Base-by-base conservation (phyloP, 345 rosid species). In the Citrus trifoliata region DNA sequence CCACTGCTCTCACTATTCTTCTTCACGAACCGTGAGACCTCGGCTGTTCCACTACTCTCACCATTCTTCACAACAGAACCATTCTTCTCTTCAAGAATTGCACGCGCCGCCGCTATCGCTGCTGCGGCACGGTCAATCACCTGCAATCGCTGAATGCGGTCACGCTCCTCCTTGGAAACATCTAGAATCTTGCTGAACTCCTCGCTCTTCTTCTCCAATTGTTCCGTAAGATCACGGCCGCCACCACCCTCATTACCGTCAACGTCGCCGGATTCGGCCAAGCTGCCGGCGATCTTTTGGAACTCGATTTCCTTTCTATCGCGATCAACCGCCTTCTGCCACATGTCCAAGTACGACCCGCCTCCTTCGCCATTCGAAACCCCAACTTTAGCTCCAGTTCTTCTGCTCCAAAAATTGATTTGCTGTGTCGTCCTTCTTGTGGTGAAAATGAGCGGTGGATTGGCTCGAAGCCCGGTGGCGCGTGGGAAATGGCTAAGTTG, bases 111-210 rank as follows among this genome's bases (percentile, higher is more conserved):
- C 1, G 97, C 88, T 24, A 95, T 92, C 0, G 98, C 95, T 0
- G 98, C 97, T 0, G 93, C 94, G 0, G 97, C 98, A 0, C 98
- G 95, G 83, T 95, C 98, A 7, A 95, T 79, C 38, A 95, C 97
- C 86, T 93, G 98, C 89, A 90, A 78, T 63, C 91, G 74, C 88
- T 91, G 98, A 81, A 87, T 81, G 70, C 94, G 88, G 79, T 95
- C 97, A 61, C 98, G 88, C 78, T 95, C 95, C 46, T 95, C 95
- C 51, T 64, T 86, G 0, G 95, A 85, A 66, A 88, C 90, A 6
- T 92, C 89, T 27, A 95, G 78, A 24, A 95, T 89, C 90, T 86
- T 95, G 81, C 78, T 46, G 61, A 95, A 95, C 71, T 93, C 97
- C 83, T 83, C 92, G 76, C 64, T 93, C 90, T 91, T 95, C 93